These are phyloP conservation scores for Nepenthes alata DNA, from an alignment of 179 eudicot species.

Conservation along the genomic window DNA sequence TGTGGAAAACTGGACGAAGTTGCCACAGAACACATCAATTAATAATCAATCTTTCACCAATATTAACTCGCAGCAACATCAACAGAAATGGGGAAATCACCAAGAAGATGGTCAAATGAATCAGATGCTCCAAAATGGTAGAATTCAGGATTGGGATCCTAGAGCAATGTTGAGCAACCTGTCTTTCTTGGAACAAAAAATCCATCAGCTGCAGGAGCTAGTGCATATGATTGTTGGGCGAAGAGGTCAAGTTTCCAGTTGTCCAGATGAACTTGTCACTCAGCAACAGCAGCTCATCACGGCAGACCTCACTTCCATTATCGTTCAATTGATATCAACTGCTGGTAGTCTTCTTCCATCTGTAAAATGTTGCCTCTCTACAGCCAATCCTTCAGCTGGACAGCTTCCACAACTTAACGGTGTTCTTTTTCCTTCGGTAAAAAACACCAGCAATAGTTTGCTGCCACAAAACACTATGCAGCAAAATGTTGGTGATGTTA, in stretches of 20 bases:
- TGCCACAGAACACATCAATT: constrained; percentile 20
- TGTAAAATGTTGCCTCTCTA: constrained; percentile 37
- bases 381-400: constrained; percentile 23
- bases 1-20: constrained; percentile 31
- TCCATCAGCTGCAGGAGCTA: constrained; percentile 82
- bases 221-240: constrained; percentile 43
- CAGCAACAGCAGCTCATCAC: constrained; percentile 79
- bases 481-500: constrained; percentile 20
- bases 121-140: constrained; percentile 23
- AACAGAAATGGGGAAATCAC: constrained; percentile 37
- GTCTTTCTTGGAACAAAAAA: constrained; percentile 69
- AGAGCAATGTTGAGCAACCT: constrained; percentile 61
- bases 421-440: constrained; percentile 16
- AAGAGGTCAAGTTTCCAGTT: constrained; percentile 26
- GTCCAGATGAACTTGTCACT: constrained; percentile 37
- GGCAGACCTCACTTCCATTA: constrained; percentile 75
- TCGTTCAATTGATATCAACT: constrained; percentile 64
- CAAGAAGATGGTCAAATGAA: constrained; percentile 27
- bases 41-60: constrained; percentile 23
- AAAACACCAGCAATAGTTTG: constrained; percentile 8
- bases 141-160: constrained; percentile 59
- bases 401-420: constrained; percentile 29
- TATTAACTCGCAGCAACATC: constrained; percentile 26
- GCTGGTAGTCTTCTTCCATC: constrained; percentile 90
- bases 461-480: constrained; percentile 16